Evolutionary conservation across 805 yeast species (phyloP), one percentile per base, ranked within the genome.

Genomic region (Ascoidea rubescens): DNA sequence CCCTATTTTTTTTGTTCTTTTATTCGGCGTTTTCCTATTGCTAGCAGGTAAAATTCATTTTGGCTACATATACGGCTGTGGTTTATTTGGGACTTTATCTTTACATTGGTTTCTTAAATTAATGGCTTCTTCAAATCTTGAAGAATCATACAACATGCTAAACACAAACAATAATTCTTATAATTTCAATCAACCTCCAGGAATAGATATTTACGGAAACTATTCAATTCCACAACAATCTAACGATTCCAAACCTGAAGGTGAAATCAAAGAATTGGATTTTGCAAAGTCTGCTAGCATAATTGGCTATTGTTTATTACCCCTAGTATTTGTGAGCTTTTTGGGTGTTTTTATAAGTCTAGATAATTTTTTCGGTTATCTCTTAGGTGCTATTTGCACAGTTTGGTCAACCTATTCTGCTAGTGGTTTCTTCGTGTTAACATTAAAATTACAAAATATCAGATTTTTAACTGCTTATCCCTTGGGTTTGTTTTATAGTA

Each of bases 31-130:
- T 0, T 79, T 84, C 55, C 70, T 93, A 51, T 70, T 91, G 50
- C 72, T 90, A 47, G 82, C 96, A 1, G 98, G 99, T 5, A 93
- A 91, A 65, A 86, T 91, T 14, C 98, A 93, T 65, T 93, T 93
- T 64, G 98, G 98, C 1, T 93, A 93, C 66, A 86, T 93, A 50
- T 93, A 93, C 62, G 98, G 99, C 45, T 95, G 93, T 46, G 98
- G 96, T 0, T 68, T 93, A 47, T 81, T 91, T 59, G 99, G 99
- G 16, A 84, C 95, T 1, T 64, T 87, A 14, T 80, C 95, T 37
- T 77, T 89, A 57, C 97, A 90, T 67, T 78, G 78, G 59, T 71
- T 93, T 54, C 84, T 95, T 65, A 89, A 85, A 64, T 72, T 88
- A 56, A 93, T 93, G 99, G 43, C 43, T 10, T 37, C 43, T 10